A percentile compares a stretch with the other conserved stretches of the same genome.
These are phyloP conservation scores for Mediolabrus comicus DNA, from an alignment of 108 stramenopile genomes.

Conservation along the genomic window DNA sequence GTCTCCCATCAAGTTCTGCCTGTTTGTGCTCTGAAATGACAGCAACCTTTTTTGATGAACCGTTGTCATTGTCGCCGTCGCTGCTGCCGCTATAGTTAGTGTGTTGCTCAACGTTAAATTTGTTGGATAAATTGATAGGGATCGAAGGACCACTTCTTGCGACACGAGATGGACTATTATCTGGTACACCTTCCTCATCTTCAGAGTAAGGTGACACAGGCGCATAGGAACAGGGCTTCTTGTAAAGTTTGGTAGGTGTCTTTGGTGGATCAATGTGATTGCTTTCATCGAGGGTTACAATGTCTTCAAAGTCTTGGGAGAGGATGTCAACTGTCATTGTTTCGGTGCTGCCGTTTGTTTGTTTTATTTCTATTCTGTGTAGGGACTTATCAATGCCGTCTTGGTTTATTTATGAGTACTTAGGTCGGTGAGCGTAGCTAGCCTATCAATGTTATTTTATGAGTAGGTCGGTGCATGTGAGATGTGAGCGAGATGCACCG, in stretches of 20 bases:
- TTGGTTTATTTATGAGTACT: no score
- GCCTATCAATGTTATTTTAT: no score
- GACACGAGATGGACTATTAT: not conserved
- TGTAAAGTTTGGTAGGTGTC: not conserved
- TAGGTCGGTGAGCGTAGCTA: no score
- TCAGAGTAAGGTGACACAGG: not conserved
- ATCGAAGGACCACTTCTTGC: not conserved
- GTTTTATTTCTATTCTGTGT: not conserved
- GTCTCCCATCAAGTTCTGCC: constrained; percentile 59
- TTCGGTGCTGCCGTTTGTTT: no score
- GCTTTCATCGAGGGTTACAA: not conserved
- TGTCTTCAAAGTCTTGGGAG: not conserved
- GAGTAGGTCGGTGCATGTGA: no score
- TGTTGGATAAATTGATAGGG: not conserved
- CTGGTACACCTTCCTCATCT: not conserved
- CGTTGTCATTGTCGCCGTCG: not conserved
- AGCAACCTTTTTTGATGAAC: not conserved
- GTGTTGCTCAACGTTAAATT: not conserved
- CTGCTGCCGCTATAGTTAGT: not conserved
- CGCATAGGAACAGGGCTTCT: not conserved
- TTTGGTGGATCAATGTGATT: not conserved
- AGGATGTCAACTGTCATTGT: not conserved
- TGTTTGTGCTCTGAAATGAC: constrained; percentile 70
- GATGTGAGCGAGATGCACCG: no score
- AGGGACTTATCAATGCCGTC: no score